phyloP scores from a whole-genome alignment of 352 stramenopile species.

The Phytophthora vignae region DNA sequence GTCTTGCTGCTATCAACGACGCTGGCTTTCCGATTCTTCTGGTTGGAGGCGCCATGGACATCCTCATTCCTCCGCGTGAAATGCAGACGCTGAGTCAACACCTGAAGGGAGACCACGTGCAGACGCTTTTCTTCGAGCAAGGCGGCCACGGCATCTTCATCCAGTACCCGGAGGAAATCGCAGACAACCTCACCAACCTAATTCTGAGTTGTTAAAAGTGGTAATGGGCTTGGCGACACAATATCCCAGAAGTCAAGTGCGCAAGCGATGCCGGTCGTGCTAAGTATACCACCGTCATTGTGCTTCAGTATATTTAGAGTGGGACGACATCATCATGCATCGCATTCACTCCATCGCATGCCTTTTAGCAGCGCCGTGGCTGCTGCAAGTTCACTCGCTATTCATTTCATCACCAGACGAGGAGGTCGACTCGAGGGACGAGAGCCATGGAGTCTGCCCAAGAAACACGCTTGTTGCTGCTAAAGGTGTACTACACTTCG shows the following conservation, averaged over 20 bases:
- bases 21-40: slow-evolving; percentile 54
- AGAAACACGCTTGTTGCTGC: slow-evolving; percentile 26
- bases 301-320: too few species aligned
- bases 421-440: not conserved
- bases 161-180: slow-evolving; percentile 49
- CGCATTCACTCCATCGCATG: not conserved
- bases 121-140: slow-evolving; percentile 49
- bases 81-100: slow-evolving; percentile 34
- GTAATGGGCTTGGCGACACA: too few species aligned
- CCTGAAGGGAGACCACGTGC: slow-evolving; percentile 45
- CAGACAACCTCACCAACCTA: slow-evolving; percentile 23
- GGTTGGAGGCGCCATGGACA: slow-evolving; percentile 47
- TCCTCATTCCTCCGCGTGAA: slow-evolving; percentile 48
- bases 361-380: not conserved
- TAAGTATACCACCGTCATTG: too few species aligned
- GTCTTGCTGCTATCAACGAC: slow-evolving; percentile 43
- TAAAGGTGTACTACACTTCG: slow-evolving; percentile 41
- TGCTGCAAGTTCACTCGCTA: not conserved
- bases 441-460: not conserved
- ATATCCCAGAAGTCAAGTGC: too few species aligned
- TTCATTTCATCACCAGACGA: not conserved
- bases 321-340: not conserved
- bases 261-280: too few species aligned
- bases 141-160: slow-evolving; percentile 50
- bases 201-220: slow-evolving; percentile 5